These are phyloP conservation scores for Mucor piriformis DNA, from an alignment of 371 early-diverging fungal species.

Conservation along the genomic window DNA sequence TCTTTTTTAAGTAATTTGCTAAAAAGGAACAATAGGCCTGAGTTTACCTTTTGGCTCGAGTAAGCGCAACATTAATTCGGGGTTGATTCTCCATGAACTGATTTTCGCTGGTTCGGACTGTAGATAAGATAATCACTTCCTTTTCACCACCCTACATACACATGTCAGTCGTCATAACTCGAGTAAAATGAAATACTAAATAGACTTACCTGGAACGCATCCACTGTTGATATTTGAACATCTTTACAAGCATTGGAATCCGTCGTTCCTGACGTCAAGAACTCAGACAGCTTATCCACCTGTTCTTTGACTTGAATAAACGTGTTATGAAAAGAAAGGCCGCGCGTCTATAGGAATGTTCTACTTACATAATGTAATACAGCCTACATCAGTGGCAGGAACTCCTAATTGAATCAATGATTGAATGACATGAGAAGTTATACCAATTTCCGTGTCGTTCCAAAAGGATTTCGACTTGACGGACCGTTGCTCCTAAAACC, in stretches of 20 bases:
- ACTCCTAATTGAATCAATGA: constrained; percentile 45
- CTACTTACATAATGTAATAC: constrained; percentile 71
- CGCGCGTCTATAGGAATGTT: no score
- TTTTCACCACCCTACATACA: constrained; percentile 90
- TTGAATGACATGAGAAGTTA: constrained; percentile 47
- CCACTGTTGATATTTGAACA: constrained; percentile 73
- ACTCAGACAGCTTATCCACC: constrained; percentile 51
- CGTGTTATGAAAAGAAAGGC: no score
- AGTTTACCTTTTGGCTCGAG: constrained; percentile 55
- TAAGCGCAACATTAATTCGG: constrained; percentile 65
- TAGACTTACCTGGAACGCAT: constrained; percentile 68
- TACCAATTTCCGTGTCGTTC: constrained; percentile 58
- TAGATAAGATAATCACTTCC: constrained; percentile 76
- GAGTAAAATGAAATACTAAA: not conserved
- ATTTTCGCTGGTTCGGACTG: constrained; percentile 65
- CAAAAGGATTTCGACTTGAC: constrained; percentile 49
- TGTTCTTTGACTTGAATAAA: constrained; percentile 65
- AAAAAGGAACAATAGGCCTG: not conserved
- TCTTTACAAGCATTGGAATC: constrained; percentile 19
- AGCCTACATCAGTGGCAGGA: constrained; percentile 57
- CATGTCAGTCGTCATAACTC: not conserved
- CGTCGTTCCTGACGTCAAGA: constrained; percentile 21
- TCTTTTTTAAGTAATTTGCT: not conserved
- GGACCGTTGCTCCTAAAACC: constrained; percentile 46
- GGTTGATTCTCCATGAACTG: constrained; percentile 61